These are phyloP conservation scores for Aspergillus awamori DNA, from an alignment of 2,329 filamentous ascomycete genomes.

Conservation along the genomic window DNA sequence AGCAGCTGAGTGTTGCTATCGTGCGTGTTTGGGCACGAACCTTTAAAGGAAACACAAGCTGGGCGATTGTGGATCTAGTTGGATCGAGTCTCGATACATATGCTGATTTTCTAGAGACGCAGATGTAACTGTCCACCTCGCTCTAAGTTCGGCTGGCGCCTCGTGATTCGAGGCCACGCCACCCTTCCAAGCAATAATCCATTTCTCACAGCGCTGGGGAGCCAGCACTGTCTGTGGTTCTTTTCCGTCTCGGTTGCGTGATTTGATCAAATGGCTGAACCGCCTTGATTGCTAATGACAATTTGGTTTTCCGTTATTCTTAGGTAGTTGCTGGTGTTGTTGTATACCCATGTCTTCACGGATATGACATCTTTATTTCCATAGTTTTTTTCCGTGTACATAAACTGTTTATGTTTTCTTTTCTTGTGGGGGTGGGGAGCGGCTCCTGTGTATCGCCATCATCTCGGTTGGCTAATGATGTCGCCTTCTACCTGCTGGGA, in stretches of 20 bases:
- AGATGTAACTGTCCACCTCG: constrained; percentile 16
- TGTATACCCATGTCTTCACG: constrained; percentile 26
- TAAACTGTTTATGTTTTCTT: constrained; percentile 23
- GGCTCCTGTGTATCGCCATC: constrained; percentile 17
- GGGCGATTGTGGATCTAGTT: constrained; percentile 52
- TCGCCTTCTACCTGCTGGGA: not conserved
- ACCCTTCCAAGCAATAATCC: not conserved
- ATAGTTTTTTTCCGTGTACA: constrained; percentile 26
- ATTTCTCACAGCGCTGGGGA: not conserved
- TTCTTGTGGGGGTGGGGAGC: not conserved
- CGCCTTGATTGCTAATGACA: not conserved
- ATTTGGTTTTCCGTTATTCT: constrained; percentile 2
- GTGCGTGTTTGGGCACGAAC: constrained; percentile 52
- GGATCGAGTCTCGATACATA: constrained; percentile 51
- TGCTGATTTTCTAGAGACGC: constrained; percentile 47
- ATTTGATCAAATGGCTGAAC: not conserved
- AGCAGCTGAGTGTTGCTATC: constrained; percentile 52
- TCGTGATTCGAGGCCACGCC: not conserved
- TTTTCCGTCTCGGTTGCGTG: not conserved
- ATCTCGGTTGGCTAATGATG: not conserved
- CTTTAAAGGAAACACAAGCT: constrained; percentile 52
- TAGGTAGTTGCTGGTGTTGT: constrained; percentile 20
- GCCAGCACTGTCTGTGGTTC: not conserved
- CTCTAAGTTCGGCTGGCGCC: not conserved
- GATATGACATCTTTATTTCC: constrained; percentile 14